Evolutionary conservation across 345 rosid species (phyloP).

Genomic region (Streptanthus diversifolius): DNA sequence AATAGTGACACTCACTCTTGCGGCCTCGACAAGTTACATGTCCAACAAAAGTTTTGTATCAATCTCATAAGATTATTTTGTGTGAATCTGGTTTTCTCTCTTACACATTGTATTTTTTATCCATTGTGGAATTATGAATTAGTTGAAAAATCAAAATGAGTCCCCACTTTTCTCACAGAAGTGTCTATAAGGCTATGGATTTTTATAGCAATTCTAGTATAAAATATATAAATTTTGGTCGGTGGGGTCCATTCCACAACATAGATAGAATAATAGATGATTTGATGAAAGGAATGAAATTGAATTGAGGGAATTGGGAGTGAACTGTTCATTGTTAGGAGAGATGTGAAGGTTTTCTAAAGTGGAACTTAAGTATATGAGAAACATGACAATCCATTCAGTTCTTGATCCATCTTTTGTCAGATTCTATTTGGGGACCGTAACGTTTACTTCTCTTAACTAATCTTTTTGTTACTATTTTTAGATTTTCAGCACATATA

Average conservation of each 20-base stretch:
- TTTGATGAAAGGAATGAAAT: not conserved
- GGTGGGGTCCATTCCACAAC: not conserved
- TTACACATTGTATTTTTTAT: not conserved
- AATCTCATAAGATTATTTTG: slow-evolving; percentile 1
- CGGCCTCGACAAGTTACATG: not conserved
- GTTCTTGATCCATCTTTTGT: slow-evolving; percentile 14
- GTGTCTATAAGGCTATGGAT: not conserved
- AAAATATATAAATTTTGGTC: not conserved
- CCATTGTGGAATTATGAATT: not conserved
- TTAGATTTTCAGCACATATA: not conserved
- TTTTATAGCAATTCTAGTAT: not conserved
- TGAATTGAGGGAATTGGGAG: not conserved
- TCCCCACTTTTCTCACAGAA: not conserved
- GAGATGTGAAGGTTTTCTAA: slow-evolving; percentile 23
- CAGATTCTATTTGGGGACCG: slow-evolving; percentile 16
- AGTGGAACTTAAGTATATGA: slow-evolving; percentile 12
- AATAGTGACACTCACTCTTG: slow-evolving; percentile 1
- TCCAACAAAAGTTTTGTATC: slow-evolving; percentile 17
- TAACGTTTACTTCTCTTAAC: not conserved
- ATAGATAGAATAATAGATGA: not conserved
- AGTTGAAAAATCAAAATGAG: not conserved
- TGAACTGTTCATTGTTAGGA: slow-evolving; percentile 16
- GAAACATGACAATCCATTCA: slow-evolving; percentile 15
- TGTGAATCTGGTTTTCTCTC: not conserved
- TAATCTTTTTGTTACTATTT: slow-evolving; percentile 1